Base-by-base conservation (phyloP, 768 basidiomycete species). In the Heimioporus sp. region DNA sequence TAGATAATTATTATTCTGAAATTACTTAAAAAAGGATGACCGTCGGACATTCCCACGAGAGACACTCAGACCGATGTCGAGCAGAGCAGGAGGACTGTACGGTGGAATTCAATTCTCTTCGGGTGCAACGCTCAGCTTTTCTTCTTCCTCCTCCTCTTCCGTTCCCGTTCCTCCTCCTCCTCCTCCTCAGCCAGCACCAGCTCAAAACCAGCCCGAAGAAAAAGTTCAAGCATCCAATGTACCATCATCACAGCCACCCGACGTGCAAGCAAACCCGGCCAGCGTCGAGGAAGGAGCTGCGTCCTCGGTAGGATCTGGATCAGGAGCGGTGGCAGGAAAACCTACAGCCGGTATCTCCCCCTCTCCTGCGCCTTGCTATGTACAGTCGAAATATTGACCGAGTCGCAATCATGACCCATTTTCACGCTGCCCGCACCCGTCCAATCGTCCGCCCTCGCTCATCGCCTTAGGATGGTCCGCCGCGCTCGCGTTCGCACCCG, bases 61-160 rank as follows among this genome's bases (percentile, higher is more conserved):
- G 44, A 65, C 58, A 24, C 52, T 46, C 71, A 69, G 77, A 65
- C 24, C 5, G 63, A 87, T 88, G 83, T 86, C 85, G 44, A 81
- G 83, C 73, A 80, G 82, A 77, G 87, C 87, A 49, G 90, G 90
- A 46, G 90, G 90, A 45, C 79, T 92, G 49, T 92, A 92, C 60
- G 90, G 90, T 42, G 90, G 90, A 63, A 88, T 92, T 58, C 87
- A 90, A 50, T 92, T 92, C 72, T 88, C 88, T 21, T 82, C 85
- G 49, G 76, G 79, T 38, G 78, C 85, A 52, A 76, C 81, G 24
- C 80, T 84, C 54, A 61, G 60, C 51, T 72, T 78, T 15, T 59
- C 74, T 13, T 70, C 77, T 38, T 67, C 76, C 17, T 71, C 75
- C 58, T 57, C 71, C 54, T 59, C 77, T 43, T 54, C 69, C 43